A percentile compares a stretch with the other conserved stretches of the same genome.
These are phyloP conservation scores for Coniosporium tulheliwenetii DNA, from an alignment of 2,329 filamentous ascomycete genomes.

Conservation along the genomic window DNA sequence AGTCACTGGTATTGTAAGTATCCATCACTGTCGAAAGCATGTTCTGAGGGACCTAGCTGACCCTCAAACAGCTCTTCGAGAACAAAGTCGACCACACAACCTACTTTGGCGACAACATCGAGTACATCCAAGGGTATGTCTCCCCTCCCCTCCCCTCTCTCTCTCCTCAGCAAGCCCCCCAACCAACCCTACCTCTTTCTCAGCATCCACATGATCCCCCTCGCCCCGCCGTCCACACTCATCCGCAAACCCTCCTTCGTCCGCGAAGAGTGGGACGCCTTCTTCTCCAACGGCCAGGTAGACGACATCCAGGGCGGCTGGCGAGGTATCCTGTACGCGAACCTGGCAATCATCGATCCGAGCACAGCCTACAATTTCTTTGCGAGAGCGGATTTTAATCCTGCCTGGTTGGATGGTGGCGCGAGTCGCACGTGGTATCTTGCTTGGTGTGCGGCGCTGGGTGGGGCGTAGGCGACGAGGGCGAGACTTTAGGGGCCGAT, in stretches of 20 bases:
- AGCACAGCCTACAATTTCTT: conserved; percentile 61
- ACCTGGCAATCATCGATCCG: too few species aligned
- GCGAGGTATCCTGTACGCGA: conserved; percentile 69
- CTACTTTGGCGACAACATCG: conserved; percentile 50
- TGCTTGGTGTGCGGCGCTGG: conserved; percentile 57
- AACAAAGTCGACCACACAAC: conserved; percentile 92
- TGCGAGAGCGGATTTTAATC: conserved; percentile 46
- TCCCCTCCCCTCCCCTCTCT: too few species aligned
- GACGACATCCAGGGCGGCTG: conserved; percentile 58
- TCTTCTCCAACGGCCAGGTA: conserved; percentile 54
- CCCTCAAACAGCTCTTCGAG: too few species aligned
- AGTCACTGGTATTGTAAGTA: conserved; percentile 48
- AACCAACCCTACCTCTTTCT: conserved; percentile 79
- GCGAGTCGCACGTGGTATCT: conserved; percentile 76
- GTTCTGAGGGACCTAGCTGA: too few species aligned
- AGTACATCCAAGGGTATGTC: conserved; percentile 30
- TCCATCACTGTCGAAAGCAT: too few species aligned
- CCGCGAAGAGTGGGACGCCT: conserved; percentile 64
- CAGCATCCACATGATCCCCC: conserved; percentile 68
- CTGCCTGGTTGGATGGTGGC: conserved; percentile 62
- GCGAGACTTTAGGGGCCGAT: too few species aligned
- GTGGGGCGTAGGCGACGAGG: too few species aligned
- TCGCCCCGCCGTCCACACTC: conserved; percentile 52
- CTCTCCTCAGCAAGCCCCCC: conserved; percentile 95
- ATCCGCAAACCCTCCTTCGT: conserved; percentile 57